Percentiles rank a stretch among this genome's conserved stretches.
Conservation (phyloP, 495 filamentous ascomycete genomes). For the Xanthoparmelia taractica region DNA sequence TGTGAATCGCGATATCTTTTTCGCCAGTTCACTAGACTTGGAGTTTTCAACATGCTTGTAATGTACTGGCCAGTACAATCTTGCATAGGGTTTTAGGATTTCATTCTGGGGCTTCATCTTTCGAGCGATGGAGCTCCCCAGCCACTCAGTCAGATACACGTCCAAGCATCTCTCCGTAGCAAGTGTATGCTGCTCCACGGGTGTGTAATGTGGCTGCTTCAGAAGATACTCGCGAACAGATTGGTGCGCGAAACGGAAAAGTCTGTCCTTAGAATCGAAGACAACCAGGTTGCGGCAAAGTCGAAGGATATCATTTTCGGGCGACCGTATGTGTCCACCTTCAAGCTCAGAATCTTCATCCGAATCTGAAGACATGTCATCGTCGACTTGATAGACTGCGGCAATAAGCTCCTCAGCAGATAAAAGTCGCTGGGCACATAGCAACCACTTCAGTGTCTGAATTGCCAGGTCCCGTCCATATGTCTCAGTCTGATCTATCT, state of each 20-base stretch:
- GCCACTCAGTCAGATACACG: neutral
- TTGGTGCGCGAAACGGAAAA: constrained; percentile 29
- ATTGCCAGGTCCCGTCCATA: neutral
- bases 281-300: constrained; percentile 23
- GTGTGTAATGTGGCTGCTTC: neutral
- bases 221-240: constrained; percentile 25
- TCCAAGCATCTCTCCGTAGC: constrained; percentile 11
- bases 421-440: constrained; percentile 2
- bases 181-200: constrained; percentile 1
- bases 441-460: constrained; percentile 11
- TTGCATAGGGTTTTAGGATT: constrained; percentile 3
- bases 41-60: constrained; percentile 2
- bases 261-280: constrained; percentile 17
- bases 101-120: neutral
- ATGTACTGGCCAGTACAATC: constrained; percentile 11
- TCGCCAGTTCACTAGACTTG: neutral
- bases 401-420: constrained; percentile 5
- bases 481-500: neutral
- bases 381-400: neutral
- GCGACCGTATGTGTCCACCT: neutral
- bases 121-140: neutral
- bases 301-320: constrained; percentile 2
- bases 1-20: neutral
- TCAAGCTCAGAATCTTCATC: constrained; percentile 16
- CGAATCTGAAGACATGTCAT: neutral